Conservation (phyloP, 441 rosid genomes). For the Pelargonium cotyledonis region DNA sequence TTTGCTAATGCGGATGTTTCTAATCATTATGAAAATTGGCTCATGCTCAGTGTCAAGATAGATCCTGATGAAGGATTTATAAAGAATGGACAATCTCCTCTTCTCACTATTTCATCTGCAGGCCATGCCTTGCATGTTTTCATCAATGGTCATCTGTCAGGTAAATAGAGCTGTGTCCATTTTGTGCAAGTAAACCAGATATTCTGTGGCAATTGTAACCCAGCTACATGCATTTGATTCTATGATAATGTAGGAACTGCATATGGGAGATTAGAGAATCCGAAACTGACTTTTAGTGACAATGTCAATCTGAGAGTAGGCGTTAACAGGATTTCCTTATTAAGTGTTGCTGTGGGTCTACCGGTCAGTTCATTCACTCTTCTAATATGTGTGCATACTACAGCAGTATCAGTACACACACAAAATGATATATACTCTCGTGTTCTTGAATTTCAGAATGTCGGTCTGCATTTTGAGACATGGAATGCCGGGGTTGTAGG, state of each 20-base stretch:
- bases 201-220: too few species aligned
- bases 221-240: too few species aligned
- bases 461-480: conserved; percentile 90
- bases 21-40: neutral
- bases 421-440: too few species aligned
- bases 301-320: conserved; percentile 79
- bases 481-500: conserved; percentile 97
- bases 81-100: conserved; percentile 80
- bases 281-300: conserved; percentile 63
- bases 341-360: conserved; percentile 93
- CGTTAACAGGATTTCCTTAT: conserved; percentile 70
- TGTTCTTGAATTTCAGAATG: conserved; percentile 42
- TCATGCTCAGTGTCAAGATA: conserved; percentile 56
- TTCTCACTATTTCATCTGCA: conserved; percentile 69
- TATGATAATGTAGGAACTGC: conserved; percentile 40
- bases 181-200: too few species aligned
- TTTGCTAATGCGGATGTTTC: neutral
- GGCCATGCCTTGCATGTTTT: conserved; percentile 95
- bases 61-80: conserved; percentile 71
- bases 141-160: conserved; percentile 80
- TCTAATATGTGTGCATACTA: too few species aligned
- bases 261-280: conserved; percentile 67
- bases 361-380: conserved; percentile 45
- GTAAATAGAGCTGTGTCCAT: conserved; percentile 28
- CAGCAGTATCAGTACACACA: too few species aligned